Percentiles rank a stretch among this genome's conserved stretches.
These are phyloP conservation scores for Ceratobasidium sp. DNA, from an alignment of 1,284 basidiomycete species.

Conservation along the genomic window DNA sequence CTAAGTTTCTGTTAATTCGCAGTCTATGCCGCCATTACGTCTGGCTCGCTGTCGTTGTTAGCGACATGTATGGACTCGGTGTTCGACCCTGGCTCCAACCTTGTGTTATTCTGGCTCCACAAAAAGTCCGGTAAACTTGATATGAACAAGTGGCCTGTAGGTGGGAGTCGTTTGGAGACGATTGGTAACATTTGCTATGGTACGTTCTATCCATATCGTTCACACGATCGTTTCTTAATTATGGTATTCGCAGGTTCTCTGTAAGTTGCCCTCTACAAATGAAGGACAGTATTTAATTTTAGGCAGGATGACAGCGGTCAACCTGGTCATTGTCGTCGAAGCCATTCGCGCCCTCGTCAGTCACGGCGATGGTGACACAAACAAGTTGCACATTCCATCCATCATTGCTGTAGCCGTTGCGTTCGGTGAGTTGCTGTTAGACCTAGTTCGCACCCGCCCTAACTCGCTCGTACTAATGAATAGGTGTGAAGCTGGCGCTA, in stretches of 20 bases:
- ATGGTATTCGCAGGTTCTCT: conserved; percentile 66
- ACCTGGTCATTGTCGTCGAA: conserved; percentile 87
- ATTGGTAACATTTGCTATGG: conserved; percentile 93
- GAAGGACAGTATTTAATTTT: conserved; percentile 45
- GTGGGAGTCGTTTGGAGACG: conserved; percentile 89
- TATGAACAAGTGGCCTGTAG: conserved; percentile 88
- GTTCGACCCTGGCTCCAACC: conserved; percentile 92
- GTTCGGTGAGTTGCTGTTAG: conserved; percentile 64
- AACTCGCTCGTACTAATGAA: conserved; percentile 23
- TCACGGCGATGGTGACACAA: conserved; percentile 64
- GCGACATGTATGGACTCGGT: conserved; percentile 91
- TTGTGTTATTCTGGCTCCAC: conserved; percentile 86
- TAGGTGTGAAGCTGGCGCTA: conserved; percentile 84
- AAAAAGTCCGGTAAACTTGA: conserved; percentile 78
- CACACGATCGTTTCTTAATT: not conserved
- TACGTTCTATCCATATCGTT: conserved; percentile 53
- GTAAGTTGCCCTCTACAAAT: conserved; percentile 60
- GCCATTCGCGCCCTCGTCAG: conserved; percentile 76
- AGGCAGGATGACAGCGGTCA: conserved; percentile 83
- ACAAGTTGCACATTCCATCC: conserved; percentile 82
- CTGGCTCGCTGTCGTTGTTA: conserved; percentile 86
- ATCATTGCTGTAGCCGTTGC: conserved; percentile 85
- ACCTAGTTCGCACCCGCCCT: conserved; percentile 12
- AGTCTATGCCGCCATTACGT: conserved; percentile 83
- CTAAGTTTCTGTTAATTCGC: conserved; percentile 46